Evolutionary conservation across 2,329 filamentous ascomycete species (phyloP).

Genomic region (Dryadomyces quercivorus): DNA sequence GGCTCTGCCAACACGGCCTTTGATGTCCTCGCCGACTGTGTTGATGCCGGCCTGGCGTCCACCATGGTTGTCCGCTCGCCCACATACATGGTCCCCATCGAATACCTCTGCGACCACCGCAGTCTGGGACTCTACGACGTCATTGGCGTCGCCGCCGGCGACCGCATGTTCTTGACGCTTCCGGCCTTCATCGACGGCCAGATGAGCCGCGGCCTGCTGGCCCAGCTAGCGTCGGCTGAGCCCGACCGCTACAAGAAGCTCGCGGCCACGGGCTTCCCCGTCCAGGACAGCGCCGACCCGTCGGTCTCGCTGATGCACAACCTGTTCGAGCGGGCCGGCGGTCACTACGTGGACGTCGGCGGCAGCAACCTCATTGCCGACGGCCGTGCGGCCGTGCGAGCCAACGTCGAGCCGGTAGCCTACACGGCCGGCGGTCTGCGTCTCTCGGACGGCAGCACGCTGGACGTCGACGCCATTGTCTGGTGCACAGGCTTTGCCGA

Average conservation of each 20-base stretch:
- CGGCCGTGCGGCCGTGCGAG: neutral
- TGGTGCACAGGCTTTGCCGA: conserved; percentile 27
- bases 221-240: neutral
- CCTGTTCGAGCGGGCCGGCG: conserved; percentile 1
- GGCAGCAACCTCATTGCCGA: neutral
- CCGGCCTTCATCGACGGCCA: conserved; percentile 2
- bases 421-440: conserved; percentile 1
- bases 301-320: neutral
- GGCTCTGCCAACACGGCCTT: conserved; percentile 6
- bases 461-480: conserved; percentile 24
- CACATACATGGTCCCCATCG: neutral
- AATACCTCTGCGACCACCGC: conserved; percentile 1
- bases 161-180: conserved; percentile 1
- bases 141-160: neutral
- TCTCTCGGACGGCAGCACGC: conserved; percentile 17
- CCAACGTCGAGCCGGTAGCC: neutral
- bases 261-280: neutral
- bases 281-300: neutral
- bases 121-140: conserved; percentile 3
- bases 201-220: neutral
- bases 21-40: conserved; percentile 3
- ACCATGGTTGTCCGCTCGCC: conserved; percentile 4
- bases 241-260: conserved; percentile 2
- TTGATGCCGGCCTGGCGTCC: neutral
- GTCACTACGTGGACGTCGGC: conserved; percentile 3